Conservation (phyloP, 768 basidiomycete genomes). For the Leccinum obscurum region DNA sequence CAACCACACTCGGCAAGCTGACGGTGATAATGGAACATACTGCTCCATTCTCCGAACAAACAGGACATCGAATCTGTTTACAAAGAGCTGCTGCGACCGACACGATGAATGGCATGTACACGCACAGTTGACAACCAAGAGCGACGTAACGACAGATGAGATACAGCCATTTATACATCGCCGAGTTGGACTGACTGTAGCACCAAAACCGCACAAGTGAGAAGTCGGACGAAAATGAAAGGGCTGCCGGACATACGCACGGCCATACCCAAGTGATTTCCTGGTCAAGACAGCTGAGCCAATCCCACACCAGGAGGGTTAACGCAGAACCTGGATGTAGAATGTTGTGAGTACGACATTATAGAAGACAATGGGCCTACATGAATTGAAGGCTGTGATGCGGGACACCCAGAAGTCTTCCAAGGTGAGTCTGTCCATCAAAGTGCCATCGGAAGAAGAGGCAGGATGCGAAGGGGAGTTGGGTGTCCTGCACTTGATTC, state of each 20-base stretch:
- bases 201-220: background rate
- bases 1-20: conserved; percentile 11
- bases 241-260: background rate
- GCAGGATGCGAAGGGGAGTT: background rate
- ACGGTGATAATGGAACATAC: background rate
- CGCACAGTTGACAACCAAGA: conserved; percentile 10
- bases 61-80: conserved; percentile 1
- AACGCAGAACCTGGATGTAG: conserved; percentile 5
- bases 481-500: background rate
- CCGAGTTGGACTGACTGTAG: conserved; percentile 1
- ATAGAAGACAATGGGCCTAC: background rate
- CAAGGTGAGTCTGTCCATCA: conserved; percentile 7
- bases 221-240: background rate
- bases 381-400: conserved; percentile 10
- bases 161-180: conserved; percentile 9
- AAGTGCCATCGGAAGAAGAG: conserved; percentile 1
- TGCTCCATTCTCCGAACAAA: conserved; percentile 10
- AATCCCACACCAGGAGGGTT: conserved; percentile 10
- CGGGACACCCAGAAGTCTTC: conserved; percentile 16
- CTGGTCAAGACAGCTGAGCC: conserved; percentile 11
- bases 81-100: background rate
- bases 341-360: background rate
- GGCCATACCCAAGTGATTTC: conserved; percentile 11
- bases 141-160: conserved; percentile 11
- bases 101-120: background rate